Percentiles rank a stretch among this genome's conserved stretches.
These are phyloP conservation scores for Colletotrichum sp. DNA, from an alignment of 2,329 filamentous ascomycete species.

Conservation along the genomic window DNA sequence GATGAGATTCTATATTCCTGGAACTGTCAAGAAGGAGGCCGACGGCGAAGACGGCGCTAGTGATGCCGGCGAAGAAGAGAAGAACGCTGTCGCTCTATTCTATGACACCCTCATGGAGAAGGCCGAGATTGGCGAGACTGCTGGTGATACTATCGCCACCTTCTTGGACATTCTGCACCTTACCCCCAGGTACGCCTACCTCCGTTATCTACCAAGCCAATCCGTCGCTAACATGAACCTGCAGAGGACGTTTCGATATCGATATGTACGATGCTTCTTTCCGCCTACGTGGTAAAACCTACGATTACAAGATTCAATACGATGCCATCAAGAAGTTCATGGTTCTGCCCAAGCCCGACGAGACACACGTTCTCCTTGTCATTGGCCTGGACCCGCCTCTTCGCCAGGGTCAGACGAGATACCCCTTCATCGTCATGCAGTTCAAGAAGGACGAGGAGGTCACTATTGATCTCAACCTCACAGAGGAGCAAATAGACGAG, in stretches of 20 bases:
- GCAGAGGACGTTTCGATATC: constrained; percentile 97
- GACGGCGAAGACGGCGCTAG: constrained; percentile 77
- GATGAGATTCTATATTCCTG: constrained; percentile 98
- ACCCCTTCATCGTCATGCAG: constrained; percentile 99
- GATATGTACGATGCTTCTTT: constrained; percentile 99
- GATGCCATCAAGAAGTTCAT: constrained; percentile 99
- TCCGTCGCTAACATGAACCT: constrained; percentile 26
- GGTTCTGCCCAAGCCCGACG: constrained; percentile 97
- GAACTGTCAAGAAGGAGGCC: constrained; percentile 77
- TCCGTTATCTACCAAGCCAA: not conserved
- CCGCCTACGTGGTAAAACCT: constrained; percentile 96
- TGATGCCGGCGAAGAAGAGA: constrained; percentile 74
- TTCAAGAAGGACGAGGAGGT: constrained; percentile 98
- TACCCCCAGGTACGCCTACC: constrained; percentile 74
- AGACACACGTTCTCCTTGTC: constrained; percentile 92
- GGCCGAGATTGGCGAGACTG: constrained; percentile 97
- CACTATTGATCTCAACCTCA: constrained; percentile 94
- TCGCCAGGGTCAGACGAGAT: constrained; percentile 95
- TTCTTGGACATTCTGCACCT: constrained; percentile 97
- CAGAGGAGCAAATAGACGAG: constrained; percentile 82
- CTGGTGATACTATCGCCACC: constrained; percentile 97
- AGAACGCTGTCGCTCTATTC: constrained; percentile 95
- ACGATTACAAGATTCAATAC: constrained; percentile 99
- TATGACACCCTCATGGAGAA: constrained; percentile 98
- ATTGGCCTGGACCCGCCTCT: constrained; percentile 94